Evolutionary conservation across 2,329 filamentous ascomycete genomes (phyloP).

Genomic region (Ceratocystis diversiconidia): DNA sequence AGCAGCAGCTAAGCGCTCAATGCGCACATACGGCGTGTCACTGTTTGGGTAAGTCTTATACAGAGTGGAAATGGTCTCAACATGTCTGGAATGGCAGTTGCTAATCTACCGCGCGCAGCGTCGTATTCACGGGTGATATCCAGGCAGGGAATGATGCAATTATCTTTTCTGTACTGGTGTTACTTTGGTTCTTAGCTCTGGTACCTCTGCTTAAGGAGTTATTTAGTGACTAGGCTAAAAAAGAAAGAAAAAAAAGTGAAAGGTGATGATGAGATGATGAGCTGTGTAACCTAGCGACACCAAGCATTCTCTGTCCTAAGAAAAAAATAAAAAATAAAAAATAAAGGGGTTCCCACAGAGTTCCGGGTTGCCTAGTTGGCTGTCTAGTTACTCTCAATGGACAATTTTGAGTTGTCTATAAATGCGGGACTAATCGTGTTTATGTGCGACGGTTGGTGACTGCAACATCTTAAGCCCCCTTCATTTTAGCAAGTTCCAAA

Average conservation of each 20-base stretch:
- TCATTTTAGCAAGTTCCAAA: no score
- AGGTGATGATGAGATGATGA: no score
- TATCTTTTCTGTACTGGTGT: not conserved
- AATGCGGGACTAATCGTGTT: no score
- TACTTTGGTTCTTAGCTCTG: not conserved
- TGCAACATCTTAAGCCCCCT: no score
- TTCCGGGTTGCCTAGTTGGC: no score
- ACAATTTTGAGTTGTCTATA: no score
- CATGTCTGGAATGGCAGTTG: not conserved
- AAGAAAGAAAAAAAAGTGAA: not conserved
- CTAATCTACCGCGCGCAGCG: not conserved
- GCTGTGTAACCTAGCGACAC: no score
- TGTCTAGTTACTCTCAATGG: no score
- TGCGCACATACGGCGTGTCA: slow-evolving; percentile 1
- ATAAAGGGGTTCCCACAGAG: no score
- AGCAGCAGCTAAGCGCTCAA: not conserved
- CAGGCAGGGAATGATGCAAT: not conserved
- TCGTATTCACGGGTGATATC: not conserved
- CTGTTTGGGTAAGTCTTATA: not conserved
- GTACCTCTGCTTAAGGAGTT: not conserved
- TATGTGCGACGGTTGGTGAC: no score
- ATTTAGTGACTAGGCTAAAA: not conserved
- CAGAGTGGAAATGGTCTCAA: not conserved
- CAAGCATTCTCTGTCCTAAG: no score
- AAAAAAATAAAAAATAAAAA: no score